Base-by-base conservation (phyloP, 768 basidiomycete species). In the Boletus pseudo-olivaceus region DNA sequence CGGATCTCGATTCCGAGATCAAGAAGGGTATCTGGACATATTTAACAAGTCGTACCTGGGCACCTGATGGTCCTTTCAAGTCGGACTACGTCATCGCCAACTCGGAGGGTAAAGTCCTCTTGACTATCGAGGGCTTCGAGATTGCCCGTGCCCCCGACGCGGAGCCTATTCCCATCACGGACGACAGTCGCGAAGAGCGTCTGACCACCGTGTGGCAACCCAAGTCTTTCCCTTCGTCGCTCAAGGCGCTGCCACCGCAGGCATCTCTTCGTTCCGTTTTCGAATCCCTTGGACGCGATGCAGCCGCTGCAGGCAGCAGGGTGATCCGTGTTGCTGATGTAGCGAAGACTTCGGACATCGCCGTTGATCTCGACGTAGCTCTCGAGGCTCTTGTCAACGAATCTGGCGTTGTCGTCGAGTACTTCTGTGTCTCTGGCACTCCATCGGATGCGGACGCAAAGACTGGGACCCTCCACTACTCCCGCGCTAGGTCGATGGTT, bases 101-200 rank as follows among this genome's bases (percentile, higher is more conserved):
- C 43, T 57, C 61, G 45, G 62, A 67, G 37, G 69, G 71, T 1
- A 63, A 57, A 12, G 57, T 71, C 1, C 58, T 72, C 30, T 62
- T 73, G 43, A 72, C 71, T 3, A 69, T 72, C 33, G 67, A 68
- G 34, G 67, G 66, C 5, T 71, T 72, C 52, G 70, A 72, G 50
- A 69, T 71, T 42, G 66, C 68, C 0, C 64, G 54, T 32, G 72
- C 72, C 6, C 67, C 67, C 11, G 68, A 60, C 30, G 57, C 67
- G 0, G 63, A 67, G 29, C 66, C 68, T 0, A 51, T 69, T 41
- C 7, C 54, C 5, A 64, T 69, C 39, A 60, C 54, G 4, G 68
- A 69, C 30, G 57, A 41, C 45, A 64, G 60, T 40, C 56, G 62
- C 17, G 69, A 66, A 10, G 63, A 69, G 29, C 69, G 71, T 49